These are phyloP conservation scores for Ascochyta clinopodiicola DNA, from an alignment of 2,329 filamentous ascomycete genomes.

Conservation along the genomic window DNA sequence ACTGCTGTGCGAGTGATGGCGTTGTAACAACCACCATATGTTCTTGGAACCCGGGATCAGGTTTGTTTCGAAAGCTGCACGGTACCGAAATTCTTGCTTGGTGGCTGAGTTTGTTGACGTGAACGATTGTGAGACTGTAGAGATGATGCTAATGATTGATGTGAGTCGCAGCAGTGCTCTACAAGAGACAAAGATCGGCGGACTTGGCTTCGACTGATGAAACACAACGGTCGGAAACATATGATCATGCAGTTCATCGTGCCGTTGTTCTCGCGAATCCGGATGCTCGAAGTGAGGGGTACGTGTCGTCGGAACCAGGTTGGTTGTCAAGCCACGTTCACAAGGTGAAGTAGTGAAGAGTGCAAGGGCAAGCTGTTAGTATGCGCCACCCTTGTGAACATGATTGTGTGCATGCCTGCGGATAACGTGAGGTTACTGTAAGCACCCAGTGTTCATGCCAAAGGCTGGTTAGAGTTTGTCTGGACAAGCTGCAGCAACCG, in stretches of 20 bases:
- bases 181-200: too few relatives aligned
- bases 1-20: too few relatives aligned
- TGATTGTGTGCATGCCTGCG: neutral
- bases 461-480: neutral
- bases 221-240: slow-evolving; percentile 10
- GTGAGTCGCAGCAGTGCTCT: too few relatives aligned
- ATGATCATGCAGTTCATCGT: slow-evolving; percentile 1
- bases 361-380: neutral
- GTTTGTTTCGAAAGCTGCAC: too few relatives aligned
- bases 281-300: neutral
- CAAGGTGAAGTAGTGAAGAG: neutral
- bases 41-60: too few relatives aligned
- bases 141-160: too few relatives aligned
- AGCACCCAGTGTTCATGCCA: neutral
- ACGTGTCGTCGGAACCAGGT: neutral
- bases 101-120: too few relatives aligned
- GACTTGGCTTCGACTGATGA: neutral
- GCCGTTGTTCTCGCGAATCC: neutral
- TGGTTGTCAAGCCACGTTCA: neutral
- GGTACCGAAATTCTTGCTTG: too few relatives aligned
- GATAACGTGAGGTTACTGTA: neutral
- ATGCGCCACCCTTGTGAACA: neutral
- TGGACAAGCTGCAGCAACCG: neutral
- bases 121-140: too few relatives aligned
- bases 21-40: too few relatives aligned